phyloP scores from a whole-genome alignment of 2,329 filamentous ascomycete species.

The Rhinocladiella mackenziei region DNA sequence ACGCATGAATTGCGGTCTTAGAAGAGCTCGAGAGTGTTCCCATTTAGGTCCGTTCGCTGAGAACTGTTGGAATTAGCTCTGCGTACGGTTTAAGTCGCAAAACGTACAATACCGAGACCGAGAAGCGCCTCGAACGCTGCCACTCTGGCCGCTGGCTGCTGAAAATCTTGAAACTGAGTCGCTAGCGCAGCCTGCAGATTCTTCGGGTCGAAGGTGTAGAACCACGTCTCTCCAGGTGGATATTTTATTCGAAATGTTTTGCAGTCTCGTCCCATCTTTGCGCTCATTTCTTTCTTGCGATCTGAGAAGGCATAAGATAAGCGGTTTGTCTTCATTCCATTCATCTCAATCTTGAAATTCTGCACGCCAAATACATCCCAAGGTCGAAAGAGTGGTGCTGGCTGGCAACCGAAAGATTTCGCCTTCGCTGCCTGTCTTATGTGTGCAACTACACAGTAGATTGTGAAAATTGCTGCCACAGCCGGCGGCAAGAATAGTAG shows the following conservation, averaged over 20 bases:
- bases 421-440: slow-evolving; percentile 14
- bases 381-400: slow-evolving; percentile 16
- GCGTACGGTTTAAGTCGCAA: slow-evolving; percentile 10
- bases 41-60: slow-evolving; percentile 71
- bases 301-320: slow-evolving; percentile 13
- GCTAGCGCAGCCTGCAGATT: slow-evolving; percentile 83
- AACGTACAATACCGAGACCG: slow-evolving; percentile 41
- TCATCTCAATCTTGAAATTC: slow-evolving; percentile 18
- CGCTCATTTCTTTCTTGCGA: slow-evolving; percentile 18
- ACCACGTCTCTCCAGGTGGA: slow-evolving; percentile 18
- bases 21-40: slow-evolving; percentile 71
- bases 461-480: slow-evolving; percentile 15
- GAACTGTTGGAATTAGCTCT: slow-evolving; percentile 37
- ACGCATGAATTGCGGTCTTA: slow-evolving; percentile 80
- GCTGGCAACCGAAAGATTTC: slow-evolving; percentile 14
- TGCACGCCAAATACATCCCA: slow-evolving; percentile 17
- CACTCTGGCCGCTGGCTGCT: slow-evolving; percentile 71
- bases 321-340: slow-evolving; percentile 16
- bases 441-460: slow-evolving; percentile 8
- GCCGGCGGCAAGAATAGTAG: slow-evolving; percentile 14
- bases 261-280: slow-evolving; percentile 15
- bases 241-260: slow-evolving; percentile 20
- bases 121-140: slow-evolving; percentile 48
- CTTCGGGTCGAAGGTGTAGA: slow-evolving; percentile 35
- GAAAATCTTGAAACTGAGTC: slow-evolving; percentile 76